A percentile compares a stretch with the other conserved stretches of the same genome.
phyloP scores from a whole-genome alignment of 345 rosid species.

The Punica granatum region DNA sequence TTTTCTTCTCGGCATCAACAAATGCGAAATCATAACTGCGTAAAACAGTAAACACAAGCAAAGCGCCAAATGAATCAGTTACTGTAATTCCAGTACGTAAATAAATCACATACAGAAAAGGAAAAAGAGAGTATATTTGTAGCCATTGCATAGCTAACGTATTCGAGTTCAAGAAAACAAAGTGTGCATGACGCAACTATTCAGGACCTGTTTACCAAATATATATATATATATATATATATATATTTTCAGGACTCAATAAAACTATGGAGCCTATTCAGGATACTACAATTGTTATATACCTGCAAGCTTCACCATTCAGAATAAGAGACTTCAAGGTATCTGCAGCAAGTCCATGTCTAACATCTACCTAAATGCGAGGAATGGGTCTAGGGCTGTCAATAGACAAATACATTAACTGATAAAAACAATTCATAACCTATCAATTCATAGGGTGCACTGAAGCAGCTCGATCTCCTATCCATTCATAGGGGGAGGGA shows the following conservation, averaged over 20 bases:
- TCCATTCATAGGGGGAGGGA: no score
- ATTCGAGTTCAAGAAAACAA: background rate
- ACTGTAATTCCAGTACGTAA: background rate
- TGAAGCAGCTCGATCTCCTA: background rate
- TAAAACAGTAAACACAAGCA: slow-evolving; percentile 5
- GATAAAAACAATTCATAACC: background rate
- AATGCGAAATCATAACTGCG: slow-evolving; percentile 94
- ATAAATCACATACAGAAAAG: background rate
- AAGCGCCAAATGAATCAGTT: background rate
- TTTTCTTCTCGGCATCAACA: slow-evolving; percentile 93
- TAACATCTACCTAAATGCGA: slow-evolving; percentile 49
- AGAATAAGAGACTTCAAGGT: slow-evolving; percentile 49
- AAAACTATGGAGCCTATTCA: background rate
- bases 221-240: no score
- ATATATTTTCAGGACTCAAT: no score
- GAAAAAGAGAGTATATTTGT: background rate
- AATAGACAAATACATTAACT: background rate
- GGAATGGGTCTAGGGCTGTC: slow-evolving; percentile 3
- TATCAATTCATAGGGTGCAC: background rate
- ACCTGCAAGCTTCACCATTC: slow-evolving; percentile 81
- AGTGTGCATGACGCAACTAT: background rate
- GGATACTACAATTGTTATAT: slow-evolving; percentile 11
- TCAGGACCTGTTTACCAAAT: background rate
- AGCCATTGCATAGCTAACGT: background rate
- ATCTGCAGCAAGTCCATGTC: slow-evolving; percentile 71